Base-by-base conservation (phyloP, 2,329 filamentous ascomycete species). In the Magnaporthiopsis incrustans region DNA sequence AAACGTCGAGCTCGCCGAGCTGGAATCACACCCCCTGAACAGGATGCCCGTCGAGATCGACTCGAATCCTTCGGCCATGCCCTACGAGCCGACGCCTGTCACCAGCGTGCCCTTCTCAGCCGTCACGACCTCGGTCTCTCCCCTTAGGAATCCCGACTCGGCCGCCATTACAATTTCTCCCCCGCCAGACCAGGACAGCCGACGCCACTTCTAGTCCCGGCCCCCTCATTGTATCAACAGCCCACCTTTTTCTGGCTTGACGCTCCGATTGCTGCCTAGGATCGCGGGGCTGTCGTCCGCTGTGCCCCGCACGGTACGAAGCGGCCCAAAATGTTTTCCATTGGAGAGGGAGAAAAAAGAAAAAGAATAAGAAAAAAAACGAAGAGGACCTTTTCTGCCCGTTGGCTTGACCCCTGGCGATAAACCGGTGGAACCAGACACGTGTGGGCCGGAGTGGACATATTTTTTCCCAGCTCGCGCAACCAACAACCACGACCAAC, bases 31-130 rank as follows among this genome's bases (percentile, higher is more conserved):
- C 15, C 60, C 59, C 30, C n/a, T 33, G 25, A 14, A 15, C 11
- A 60, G 35, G 59, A 26, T 53, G 22, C 44, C 60, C 26, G 60
- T 62, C 27, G 60, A 62, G 44, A 62, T 62, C 26, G 60, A 62
- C 18, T 27, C 60, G 1, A 53, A 26, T 7, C 44, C 44, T 32
- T 18, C 57, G 18, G 60, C 25, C 22, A n/a, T 53, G 60, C 32
- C 60, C 27, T 62, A 53, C 44, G 27, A 56, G 8, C 60, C 60
- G 15, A 62, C 60, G 6, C 60, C 38, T 1, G 32, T 53, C 11
- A 32, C 44, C 8, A 27, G 25, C 27, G 59, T 12, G 18, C 22
- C 30, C 18, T 32, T 60, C 44, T 27, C 33, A 3, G 35, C n/a
- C 30, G 10, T 11, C 10, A 26, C 33, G 6, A 26, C 59, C 33